Base-by-base conservation (phyloP, 345 rosid species). In the Cochlearia excelsa region DNA sequence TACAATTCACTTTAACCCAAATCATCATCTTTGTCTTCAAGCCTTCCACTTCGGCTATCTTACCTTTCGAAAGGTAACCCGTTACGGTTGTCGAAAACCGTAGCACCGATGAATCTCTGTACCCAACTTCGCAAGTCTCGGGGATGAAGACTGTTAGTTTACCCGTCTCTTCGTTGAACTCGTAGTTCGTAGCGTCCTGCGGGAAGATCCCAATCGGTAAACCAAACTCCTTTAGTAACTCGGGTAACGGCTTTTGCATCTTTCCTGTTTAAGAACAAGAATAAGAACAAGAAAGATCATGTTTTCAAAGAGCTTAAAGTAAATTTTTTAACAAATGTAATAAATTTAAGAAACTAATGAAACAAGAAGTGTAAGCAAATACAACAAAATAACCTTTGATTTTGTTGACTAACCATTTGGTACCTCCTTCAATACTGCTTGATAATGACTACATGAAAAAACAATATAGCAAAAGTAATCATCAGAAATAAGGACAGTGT, bases 351-450 rank as follows among this genome's bases (percentile, higher is more conserved):
- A 31, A 46, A 29, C 0, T 23, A 2, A 34, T 27, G 31, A 57
- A 26, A 60, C 11, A 0, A 45, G 51, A 47, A 42, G 23, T 16
- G 23, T 16, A 16, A 16, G 23, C 23, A 16, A 16, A 16, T 16
- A 16, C 23, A 16, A 16, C 0, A 6, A 57, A 48, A 65, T 7
- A 56, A 86, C 99, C 99, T 93, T 89, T 93, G 50, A 93, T 30
- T 74, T 87, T 93, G 80, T 85, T 89, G 58, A 93, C 99, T 75
- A 89, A 50, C 95, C 95, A 89, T 67, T 82, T 93, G 41, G 97
- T 74, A 69, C 97, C 95, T 69, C 91, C 95, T 82, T 81, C 87
- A 64, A 87, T 84, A 74, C 95, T 87, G 74, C 64, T 81, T 6
- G 87, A 81, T 69, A 90, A 9, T 26, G 97, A 90, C 97, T 90